A percentile compares a stretch with the other conserved stretches of the same genome.
Conservation (phyloP, 495 filamentous ascomycete species). For the Xylaria intraflava region DNA sequence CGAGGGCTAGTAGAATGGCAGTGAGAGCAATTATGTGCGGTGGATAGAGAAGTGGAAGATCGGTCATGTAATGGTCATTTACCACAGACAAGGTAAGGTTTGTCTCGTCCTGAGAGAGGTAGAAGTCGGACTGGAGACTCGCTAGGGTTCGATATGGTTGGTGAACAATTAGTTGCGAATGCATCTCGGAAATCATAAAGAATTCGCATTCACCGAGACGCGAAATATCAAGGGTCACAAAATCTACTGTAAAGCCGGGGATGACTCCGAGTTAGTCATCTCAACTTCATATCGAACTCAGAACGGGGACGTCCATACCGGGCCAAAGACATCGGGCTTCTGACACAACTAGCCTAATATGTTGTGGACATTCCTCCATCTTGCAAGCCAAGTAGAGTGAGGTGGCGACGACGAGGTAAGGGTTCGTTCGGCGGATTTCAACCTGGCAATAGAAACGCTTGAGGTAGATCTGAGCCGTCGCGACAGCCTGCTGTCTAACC, state of each 20-base stretch:
- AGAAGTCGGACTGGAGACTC: conserved; percentile 62
- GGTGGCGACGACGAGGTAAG: conserved; percentile 83
- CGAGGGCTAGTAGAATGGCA: conserved; percentile 78
- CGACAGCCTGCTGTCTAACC: conserved; percentile 84
- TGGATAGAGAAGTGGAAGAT: conserved; percentile 78
- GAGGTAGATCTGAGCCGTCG: conserved; percentile 90
- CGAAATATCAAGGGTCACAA: conserved; percentile 72
- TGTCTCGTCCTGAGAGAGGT: conserved; percentile 69
- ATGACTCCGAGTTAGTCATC: neutral
- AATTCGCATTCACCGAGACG: conserved; percentile 97
- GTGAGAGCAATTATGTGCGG: conserved; percentile 89
- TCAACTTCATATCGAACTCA: conserved; percentile 18
- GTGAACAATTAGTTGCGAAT: conserved; percentile 87
- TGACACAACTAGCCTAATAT: conserved; percentile 79
- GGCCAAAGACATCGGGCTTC: conserved; percentile 88
- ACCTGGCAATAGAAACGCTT: conserved; percentile 90
- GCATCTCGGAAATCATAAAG: conserved; percentile 89
- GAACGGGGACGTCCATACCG: conserved; percentile 41
- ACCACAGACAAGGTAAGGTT: conserved; percentile 78
- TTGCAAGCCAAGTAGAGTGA: conserved; percentile 95
- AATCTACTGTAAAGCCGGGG: conserved; percentile 44
- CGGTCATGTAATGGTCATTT: conserved; percentile 95
- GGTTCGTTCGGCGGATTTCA: conserved; percentile 87
- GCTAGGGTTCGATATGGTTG: conserved; percentile 91
- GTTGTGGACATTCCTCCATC: conserved; percentile 96